Base-by-base conservation (phyloP, 768 basidiomycete genomes). In the Favolaschia claudopus region DNA sequence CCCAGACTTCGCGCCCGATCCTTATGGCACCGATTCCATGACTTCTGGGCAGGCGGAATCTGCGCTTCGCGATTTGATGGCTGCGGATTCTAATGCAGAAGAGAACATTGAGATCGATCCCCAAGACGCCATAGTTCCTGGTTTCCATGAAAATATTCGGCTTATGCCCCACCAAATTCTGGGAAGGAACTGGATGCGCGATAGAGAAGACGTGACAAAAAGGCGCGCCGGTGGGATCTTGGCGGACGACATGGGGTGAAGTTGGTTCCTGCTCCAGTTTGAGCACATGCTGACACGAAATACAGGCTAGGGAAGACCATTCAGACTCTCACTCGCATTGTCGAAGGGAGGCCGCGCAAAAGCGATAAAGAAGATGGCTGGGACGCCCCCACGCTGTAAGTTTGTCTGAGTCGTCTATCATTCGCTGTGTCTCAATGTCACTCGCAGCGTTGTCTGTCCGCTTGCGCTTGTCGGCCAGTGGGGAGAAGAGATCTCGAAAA, bases 381-480 rank as follows among this genome's bases (percentile, higher is more conserved):
- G 82, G 82, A 86, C 22, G 83, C 82, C 3, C 75, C 85, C 2
- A 93, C 92, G 0, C 76, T 94, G 91, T 92, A 69, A 32, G 89
- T 72, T 17, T 44, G 52, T 7, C 60, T 39, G 10, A 22, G 15
- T 34, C 39, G n/a, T 54, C 12, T 24, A 37, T 8, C 48, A 44
- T 24, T 29, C 19, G 38, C 25, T 36, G 36, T 29, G 19, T 20
- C 8, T 40, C 31, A 28, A 53, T 53, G 54, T 24, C 65, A 40
- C 47, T 43, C 7, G 17, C 63, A 96, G 96, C 17, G 91, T 99
- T 33, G 78, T 98, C 28, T 92, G 91, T 48, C 96, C 96, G 3
- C 82, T 97, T 13, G 85, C 92, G 14, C 85, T 99, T 13, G 87
- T 97, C 51, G 83, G 84, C 13, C 97, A 99, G 72, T 99, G 96